These are phyloP conservation scores for Globisporangium heterothallicum DNA, from an alignment of 352 stramenopile genomes.

Conservation along the genomic window DNA sequence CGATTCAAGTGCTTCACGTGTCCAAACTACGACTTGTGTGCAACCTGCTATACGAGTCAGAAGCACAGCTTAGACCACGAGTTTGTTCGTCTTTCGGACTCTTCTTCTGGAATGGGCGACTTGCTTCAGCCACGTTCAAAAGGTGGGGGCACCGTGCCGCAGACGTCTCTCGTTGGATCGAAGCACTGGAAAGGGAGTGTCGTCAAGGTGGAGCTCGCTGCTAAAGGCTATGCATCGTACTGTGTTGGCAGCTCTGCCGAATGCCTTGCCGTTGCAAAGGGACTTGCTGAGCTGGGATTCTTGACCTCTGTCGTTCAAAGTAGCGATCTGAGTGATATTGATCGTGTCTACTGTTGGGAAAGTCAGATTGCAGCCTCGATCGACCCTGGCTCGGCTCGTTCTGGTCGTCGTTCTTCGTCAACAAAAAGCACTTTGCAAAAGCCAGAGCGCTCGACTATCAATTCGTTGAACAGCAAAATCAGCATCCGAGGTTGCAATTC, in stretches of 20 bases:
- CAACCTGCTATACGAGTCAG: slow-evolving; percentile 53
- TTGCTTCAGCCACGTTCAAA: slow-evolving; percentile 55
- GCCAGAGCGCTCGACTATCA: slow-evolving; percentile 26
- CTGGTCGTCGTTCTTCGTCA: slow-evolving; percentile 29
- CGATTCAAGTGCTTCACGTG: slow-evolving; percentile 78
- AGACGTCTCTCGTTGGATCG: slow-evolving; percentile 51
- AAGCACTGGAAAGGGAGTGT: slow-evolving; percentile 62
- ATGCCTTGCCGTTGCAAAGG: slow-evolving; percentile 31
- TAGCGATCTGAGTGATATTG: slow-evolving; percentile 28
- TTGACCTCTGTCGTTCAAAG: slow-evolving; percentile 35
- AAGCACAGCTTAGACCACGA: slow-evolving; percentile 60
- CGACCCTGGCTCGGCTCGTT: slow-evolving; percentile 39
- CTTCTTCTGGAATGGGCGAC: slow-evolving; percentile 38
- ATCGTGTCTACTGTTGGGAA: slow-evolving; percentile 49
- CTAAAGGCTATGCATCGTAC: slow-evolving; percentile 49
- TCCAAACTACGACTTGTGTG: slow-evolving; percentile 73
- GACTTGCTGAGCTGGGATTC: slow-evolving; percentile 36
- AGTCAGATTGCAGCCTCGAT: slow-evolving; percentile 24
- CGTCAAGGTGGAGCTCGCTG: slow-evolving; percentile 33
- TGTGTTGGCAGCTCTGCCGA: slow-evolving; percentile 24
- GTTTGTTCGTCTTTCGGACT: slow-evolving; percentile 54
- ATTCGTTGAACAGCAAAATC: slow-evolving; percentile 37
- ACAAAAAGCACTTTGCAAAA: slow-evolving; percentile 27
- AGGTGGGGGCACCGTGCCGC: slow-evolving; percentile 38
- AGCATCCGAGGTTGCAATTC: slow-evolving; percentile 7